These are phyloP conservation scores for Hyphopichia pseudoburtonii DNA, from an alignment of 1,139 yeast genomes.

Conservation along the genomic window DNA sequence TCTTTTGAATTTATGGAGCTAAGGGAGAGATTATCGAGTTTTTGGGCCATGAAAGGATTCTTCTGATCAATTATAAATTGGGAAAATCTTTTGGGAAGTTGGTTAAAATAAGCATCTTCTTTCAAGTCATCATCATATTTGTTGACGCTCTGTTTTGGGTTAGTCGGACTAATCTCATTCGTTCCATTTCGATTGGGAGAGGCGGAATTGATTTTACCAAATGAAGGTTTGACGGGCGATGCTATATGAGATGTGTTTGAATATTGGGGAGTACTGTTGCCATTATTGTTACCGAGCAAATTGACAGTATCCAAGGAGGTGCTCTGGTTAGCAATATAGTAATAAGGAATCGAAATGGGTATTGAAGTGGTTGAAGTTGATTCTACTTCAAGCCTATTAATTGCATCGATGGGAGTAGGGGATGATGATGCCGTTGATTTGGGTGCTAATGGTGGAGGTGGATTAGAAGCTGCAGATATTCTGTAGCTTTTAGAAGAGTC, in stretches of 20 bases:
- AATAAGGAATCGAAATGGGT: slow-evolving; percentile 36
- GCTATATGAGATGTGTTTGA: slow-evolving; percentile 24
- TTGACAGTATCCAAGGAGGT: slow-evolving; percentile 35
- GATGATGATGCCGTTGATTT: too few relatives aligned
- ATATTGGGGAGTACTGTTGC: slow-evolving; percentile 16
- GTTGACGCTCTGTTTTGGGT: neutral
- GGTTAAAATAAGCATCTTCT: slow-evolving; percentile 18
- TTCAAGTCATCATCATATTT: neutral
- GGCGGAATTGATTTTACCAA: too few relatives aligned
- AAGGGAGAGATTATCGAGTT: slow-evolving; percentile 25
- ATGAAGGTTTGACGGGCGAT: slow-evolving; percentile 5
- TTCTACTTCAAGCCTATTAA: slow-evolving; percentile 30
- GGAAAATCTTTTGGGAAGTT: slow-evolving; percentile 43
- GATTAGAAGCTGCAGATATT: neutral
- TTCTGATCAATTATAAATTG: slow-evolving; percentile 43
- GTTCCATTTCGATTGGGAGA: neutral
- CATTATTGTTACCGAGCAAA: slow-evolving; percentile 18
- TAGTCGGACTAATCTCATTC: slow-evolving; percentile 3
- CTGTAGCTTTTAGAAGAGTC: neutral
- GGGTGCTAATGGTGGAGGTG: slow-evolving; percentile 3
- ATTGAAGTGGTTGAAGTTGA: slow-evolving; percentile 28
- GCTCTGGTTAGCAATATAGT: slow-evolving; percentile 25
- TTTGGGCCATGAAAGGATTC: slow-evolving; percentile 25
- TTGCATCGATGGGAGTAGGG: slow-evolving; percentile 10
- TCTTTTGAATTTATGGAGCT: slow-evolving; percentile 15